Evolutionary conservation across 805 yeast species (phyloP).

Genomic region (Ogataea minuta): DNA sequence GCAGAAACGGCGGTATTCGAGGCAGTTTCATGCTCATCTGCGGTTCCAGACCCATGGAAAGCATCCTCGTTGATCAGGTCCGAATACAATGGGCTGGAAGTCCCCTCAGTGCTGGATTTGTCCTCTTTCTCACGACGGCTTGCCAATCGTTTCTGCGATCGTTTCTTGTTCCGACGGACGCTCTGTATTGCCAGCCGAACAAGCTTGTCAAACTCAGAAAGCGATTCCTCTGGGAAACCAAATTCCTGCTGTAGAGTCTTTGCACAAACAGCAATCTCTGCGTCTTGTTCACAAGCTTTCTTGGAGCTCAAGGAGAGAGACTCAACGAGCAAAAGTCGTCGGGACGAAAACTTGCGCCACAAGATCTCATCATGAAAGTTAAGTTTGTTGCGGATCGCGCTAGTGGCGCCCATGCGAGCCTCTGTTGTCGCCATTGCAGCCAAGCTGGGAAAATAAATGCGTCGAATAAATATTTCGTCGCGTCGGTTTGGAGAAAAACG

Average conservation of each 20-base stretch:
- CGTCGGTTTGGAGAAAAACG: constrained; percentile 1
- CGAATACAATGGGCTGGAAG: constrained; percentile 19
- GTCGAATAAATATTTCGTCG: constrained; percentile 1
- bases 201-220: constrained; percentile 79
- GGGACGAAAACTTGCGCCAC: constrained; percentile 90
- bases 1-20: constrained; percentile 48
- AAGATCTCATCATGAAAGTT: constrained; percentile 75
- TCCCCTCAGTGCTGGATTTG: constrained; percentile 30
- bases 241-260: constrained; percentile 74
- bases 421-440: constrained; percentile 11
- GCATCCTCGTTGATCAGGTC: constrained; percentile 22
- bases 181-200: constrained; percentile 94
- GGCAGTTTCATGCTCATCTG: constrained; percentile 21
- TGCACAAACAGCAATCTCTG: constrained; percentile 76
- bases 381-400: constrained; percentile 53
- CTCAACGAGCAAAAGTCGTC: constrained; percentile 87
- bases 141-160: constrained; percentile 47
- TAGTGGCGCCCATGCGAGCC: constrained; percentile 35
- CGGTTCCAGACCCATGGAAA: not conserved
- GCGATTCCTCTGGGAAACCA: constrained; percentile 55
- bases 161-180: constrained; percentile 80
- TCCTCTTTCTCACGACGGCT: constrained; percentile 18
- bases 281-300: constrained; percentile 93
- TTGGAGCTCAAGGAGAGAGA: constrained; percentile 54
- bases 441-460: not conserved